These are phyloP conservation scores for Coemansia sp. DNA, from an alignment of 192 early-diverging fungal genomes.

Conservation along the genomic window DNA sequence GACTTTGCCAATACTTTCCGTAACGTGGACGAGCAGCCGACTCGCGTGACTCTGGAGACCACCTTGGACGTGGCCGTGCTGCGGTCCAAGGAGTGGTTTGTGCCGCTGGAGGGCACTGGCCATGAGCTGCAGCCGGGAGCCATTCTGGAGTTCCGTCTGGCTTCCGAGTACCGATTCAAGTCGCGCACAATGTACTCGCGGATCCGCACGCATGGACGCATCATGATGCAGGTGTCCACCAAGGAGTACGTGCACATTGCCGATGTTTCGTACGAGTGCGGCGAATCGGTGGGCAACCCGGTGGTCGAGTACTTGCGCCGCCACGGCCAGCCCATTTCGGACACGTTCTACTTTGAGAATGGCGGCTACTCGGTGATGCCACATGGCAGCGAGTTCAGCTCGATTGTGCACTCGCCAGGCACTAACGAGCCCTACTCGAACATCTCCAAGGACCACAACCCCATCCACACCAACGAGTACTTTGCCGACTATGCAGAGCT, in stretches of 20 bases:
- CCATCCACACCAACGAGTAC: conserved; percentile 91
- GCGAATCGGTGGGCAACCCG: conserved; percentile 79
- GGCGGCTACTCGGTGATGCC: conserved; percentile 92
- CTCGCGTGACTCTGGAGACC: conserved; percentile 68
- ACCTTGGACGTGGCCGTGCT: conserved; percentile 89
- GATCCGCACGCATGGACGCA: conserved; percentile 70
- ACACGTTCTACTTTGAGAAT: conserved; percentile 83
- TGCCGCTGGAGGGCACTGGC: conserved; percentile 27
- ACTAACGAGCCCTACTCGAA: conserved; percentile 86
- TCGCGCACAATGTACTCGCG: conserved; percentile 60
- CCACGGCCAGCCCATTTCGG: conserved; percentile 80
- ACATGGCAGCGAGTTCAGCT: conserved; percentile 58
- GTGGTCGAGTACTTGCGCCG: conserved; percentile 88
- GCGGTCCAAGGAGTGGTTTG: conserved; percentile 86
- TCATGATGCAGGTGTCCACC: conserved; percentile 75
- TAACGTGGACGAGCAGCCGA: conserved; percentile 76
- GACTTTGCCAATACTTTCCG: conserved; percentile 90
- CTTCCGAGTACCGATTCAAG: conserved; percentile 50
- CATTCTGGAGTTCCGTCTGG: conserved; percentile 53
- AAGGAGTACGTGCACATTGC: conserved; percentile 84
- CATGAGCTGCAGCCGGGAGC: conserved; percentile 60
- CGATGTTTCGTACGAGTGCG: conserved; percentile 70
- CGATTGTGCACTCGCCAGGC: conserved; percentile 81
- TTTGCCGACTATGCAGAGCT: conserved; percentile 83
- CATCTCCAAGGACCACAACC: conserved; percentile 75